These are phyloP conservation scores for Claviceps monticola DNA, from an alignment of 2,329 filamentous ascomycete genomes.

Conservation along the genomic window DNA sequence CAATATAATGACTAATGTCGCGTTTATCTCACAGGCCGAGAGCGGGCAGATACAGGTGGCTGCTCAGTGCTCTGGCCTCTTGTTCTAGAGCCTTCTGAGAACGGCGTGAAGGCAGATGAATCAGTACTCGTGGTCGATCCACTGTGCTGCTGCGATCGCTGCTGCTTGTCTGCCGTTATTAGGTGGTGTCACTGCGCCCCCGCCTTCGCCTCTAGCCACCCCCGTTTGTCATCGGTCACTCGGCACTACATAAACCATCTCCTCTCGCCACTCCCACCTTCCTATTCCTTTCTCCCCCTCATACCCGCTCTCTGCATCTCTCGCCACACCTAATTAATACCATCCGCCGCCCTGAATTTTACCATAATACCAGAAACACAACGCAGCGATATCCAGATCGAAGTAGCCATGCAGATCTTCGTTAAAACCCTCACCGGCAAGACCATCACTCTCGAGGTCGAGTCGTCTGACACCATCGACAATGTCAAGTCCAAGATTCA, in stretches of 20 bases:
- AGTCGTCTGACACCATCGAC: constrained; percentile 86
- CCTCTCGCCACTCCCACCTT: constrained; percentile 11
- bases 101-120: constrained; percentile 3
- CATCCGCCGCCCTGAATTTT: constrained; percentile 6
- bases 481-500: constrained; percentile 98
- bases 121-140: constrained; percentile 3
- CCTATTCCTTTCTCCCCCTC: constrained; percentile 4
- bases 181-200: constrained; percentile 16
- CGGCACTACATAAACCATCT: constrained; percentile 18
- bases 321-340: constrained; percentile 8
- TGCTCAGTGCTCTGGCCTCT: background rate
- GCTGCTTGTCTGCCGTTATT: constrained; percentile 9
- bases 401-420: constrained; percentile 12
- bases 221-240: constrained; percentile 8
- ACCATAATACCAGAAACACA: background rate
- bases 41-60: background rate
- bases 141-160: background rate
- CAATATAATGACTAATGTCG: too few relatives aligned
- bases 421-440: constrained; percentile 52
- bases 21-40: too few relatives aligned
- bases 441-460: constrained; percentile 49
- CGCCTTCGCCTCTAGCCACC: constrained; percentile 10
- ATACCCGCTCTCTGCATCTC: background rate
- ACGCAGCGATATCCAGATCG: constrained; percentile 5
- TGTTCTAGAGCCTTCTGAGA: constrained; percentile 27